Evolutionary conservation across 495 filamentous ascomycete species (phyloP).

Genomic region (Hypomontagnella monticulosa): DNA sequence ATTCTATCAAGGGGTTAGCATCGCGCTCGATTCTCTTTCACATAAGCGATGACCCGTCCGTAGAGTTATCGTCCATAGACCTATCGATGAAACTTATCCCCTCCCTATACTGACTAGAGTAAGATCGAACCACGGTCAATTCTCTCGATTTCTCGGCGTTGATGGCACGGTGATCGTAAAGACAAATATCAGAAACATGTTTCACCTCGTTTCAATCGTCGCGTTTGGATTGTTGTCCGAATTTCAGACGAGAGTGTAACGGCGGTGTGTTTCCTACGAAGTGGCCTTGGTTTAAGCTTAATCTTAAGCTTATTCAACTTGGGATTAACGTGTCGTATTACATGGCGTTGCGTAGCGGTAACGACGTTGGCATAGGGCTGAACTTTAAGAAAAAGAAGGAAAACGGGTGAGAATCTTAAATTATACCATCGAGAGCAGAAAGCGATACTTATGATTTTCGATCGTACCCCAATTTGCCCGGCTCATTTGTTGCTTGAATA

Average conservation of each 20-base stretch:
- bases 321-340: too few species aligned
- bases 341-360: not conserved
- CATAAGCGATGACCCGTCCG: not conserved
- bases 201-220: too few species aligned
- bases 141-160: too few species aligned
- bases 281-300: too few species aligned
- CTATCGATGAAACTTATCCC: not conserved
- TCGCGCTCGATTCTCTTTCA: not conserved
- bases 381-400: not conserved
- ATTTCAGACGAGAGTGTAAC: too few species aligned
- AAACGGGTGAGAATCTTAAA: not conserved
- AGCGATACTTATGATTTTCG: constrained; percentile 17
- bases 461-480: constrained; percentile 18
- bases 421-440: not conserved
- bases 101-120: too few species aligned
- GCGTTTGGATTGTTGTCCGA: too few species aligned
- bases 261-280: too few species aligned
- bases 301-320: too few species aligned
- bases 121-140: too few species aligned
- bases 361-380: not conserved
- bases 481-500: constrained; percentile 7
- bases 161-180: too few species aligned
- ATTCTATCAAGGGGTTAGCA: not conserved
- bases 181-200: too few species aligned
- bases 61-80: not conserved